phyloP scores from a whole-genome alignment of 257 asterid genomes.

The Cordia subcordata region DNA sequence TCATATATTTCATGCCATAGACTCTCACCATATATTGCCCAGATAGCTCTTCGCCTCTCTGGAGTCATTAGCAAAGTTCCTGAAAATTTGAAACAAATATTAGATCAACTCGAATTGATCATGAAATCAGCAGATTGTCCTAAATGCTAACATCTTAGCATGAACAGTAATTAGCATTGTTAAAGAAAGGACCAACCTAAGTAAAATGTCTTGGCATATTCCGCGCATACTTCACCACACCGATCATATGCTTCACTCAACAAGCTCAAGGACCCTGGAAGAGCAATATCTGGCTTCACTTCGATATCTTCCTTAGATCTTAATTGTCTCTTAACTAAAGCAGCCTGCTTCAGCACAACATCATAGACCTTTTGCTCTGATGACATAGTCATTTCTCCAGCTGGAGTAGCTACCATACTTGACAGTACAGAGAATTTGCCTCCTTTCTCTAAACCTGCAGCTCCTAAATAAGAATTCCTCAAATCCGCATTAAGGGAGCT shows the following conservation, averaged over 20 bases:
- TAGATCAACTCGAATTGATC: slow-evolving; percentile 4
- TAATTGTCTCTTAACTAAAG: slow-evolving; percentile 62
- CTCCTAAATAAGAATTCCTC: slow-evolving; percentile 36
- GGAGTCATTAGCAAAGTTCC: slow-evolving; percentile 96
- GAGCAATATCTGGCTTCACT: slow-evolving; percentile 60
- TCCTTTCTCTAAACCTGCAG: slow-evolving; percentile 28
- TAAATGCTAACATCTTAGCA: slow-evolving; percentile 8
- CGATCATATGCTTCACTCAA: slow-evolving; percentile 93
- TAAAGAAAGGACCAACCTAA: slow-evolving; percentile 58
- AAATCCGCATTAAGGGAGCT: slow-evolving; percentile 35
- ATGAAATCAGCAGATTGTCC: slow-evolving; percentile 4
- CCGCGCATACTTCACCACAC: slow-evolving; percentile 93
- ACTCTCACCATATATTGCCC: slow-evolving; percentile 95
- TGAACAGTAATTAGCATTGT: slow-evolving; percentile 19
- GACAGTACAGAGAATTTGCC: slow-evolving; percentile 38
- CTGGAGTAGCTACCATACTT: slow-evolving; percentile 57
- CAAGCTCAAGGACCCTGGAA: slow-evolving; percentile 62
- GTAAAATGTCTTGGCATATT: slow-evolving; percentile 95
- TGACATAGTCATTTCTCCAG: slow-evolving; percentile 61
- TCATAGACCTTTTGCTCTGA: slow-evolving; percentile 94
- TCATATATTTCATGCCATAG: slow-evolving; percentile 8
- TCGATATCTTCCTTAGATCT: slow-evolving; percentile 39
- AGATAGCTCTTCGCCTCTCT: slow-evolving; percentile 87
- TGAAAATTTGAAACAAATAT: slow-evolving; percentile 29
- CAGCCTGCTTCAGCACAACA: slow-evolving; percentile 89